Evolutionary conservation across 352 stramenopile genomes (phyloP), one percentile per base, ranked within the genome.

Genomic region (Pythium angustatum): DNA sequence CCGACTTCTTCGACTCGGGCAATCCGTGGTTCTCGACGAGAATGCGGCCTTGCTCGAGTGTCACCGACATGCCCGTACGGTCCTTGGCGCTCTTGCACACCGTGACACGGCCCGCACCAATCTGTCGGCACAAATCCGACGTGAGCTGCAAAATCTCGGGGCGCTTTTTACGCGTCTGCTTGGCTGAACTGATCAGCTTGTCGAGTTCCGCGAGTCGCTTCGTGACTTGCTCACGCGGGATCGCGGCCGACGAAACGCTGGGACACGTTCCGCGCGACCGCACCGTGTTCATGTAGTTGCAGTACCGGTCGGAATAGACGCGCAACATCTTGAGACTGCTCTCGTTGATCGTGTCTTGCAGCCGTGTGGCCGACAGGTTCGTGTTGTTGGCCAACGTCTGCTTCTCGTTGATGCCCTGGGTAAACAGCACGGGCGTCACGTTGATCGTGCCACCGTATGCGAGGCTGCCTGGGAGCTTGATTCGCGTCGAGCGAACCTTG

Each of bases 31-130:
- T 74, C 60, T 91, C 73, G n/a, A 93, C 84, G 3, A 94, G 72
- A 69, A 94, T 93, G 31, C 86, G 84, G 9, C 84, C 90, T 66
- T 98, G 90, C 66, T 98, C 97, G 43, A 98, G 89, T 38, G 96
- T 99, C 40, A 98, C 90, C 11, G 97, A 97, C 96, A 99, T 99
- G 6, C 93, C 95, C 36, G 96, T 99, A 43, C 96, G 89, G 74
- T 99, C 96, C 75, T 99, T 99, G n/a, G 96, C 96, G 41, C 83
- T 97, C 66, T 99, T 99, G 68, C 96, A 99, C 70, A 98, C 98
- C 0, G 97, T 97, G 45, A 97, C 83, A 41, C 91, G 89, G 4
- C 93, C 94, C 24, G 85, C 96, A 11, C 88, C 80, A 33, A 99
- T 78, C 31, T 73, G 60, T 9, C 86, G 84, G 64, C 84, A 93